phyloP scores from a whole-genome alignment of 2,329 filamentous ascomycete genomes.

The Fusarium irregulare region DNA sequence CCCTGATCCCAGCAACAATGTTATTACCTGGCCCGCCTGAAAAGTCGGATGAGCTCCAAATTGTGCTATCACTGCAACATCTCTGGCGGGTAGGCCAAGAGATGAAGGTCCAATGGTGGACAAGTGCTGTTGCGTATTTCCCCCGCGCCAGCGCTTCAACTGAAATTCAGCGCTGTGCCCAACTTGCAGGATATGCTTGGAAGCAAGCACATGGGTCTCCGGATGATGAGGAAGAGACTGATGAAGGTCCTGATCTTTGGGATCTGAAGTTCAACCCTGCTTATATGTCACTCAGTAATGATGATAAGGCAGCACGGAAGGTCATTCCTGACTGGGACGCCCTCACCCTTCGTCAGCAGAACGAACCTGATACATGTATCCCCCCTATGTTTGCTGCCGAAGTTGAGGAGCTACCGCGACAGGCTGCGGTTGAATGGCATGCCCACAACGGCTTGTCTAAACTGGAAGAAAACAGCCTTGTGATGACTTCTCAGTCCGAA shows the following conservation, averaged over 20 bases:
- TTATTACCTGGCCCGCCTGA: conserved; percentile 57
- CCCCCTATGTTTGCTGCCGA: conserved; percentile 81
- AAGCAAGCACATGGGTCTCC: conserved; percentile 54
- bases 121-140: conserved; percentile 80
- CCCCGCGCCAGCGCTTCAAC: conserved; percentile 52
- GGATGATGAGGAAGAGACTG: conserved; percentile 61
- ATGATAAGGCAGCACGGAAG: conserved; percentile 40
- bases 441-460: conserved; percentile 68
- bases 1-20: conserved; percentile 86
- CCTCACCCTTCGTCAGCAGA: conserved; percentile 53
- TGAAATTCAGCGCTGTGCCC: conserved; percentile 52
- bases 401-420: conserved; percentile 80
- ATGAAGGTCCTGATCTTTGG: conserved; percentile 73
- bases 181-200: conserved; percentile 62
- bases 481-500: conserved; percentile 39
- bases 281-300: conserved; percentile 57
- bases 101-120: conserved; percentile 79
- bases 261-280: conserved; percentile 69
- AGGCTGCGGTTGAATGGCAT: conserved; percentile 85
- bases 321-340: conserved; percentile 64
- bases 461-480: conserved; percentile 46
- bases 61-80: conserved; percentile 84
- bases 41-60: conserved; percentile 65
- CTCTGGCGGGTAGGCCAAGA: conserved; percentile 83
- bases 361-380: conserved; percentile 51